Evolutionary conservation across 1,139 yeast genomes (phyloP), one percentile per base, ranked within the genome.

Genomic region (Lodderomyces parapsilosis): DNA sequence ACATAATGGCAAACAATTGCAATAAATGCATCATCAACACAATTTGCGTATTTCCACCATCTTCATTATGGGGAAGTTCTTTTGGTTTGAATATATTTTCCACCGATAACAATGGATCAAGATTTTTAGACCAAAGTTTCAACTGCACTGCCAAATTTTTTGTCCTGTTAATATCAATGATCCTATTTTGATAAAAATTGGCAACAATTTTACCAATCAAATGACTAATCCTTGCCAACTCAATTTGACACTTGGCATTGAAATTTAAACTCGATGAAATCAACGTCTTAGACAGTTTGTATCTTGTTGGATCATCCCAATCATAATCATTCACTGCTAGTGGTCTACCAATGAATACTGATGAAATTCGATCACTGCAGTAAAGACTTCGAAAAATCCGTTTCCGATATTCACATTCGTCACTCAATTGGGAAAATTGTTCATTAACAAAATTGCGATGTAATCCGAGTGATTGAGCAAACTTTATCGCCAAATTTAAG

Each of bases 331-430:
- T 57, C 9, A 74, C 68, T 1, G 66, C 55, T 39, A 72, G 48
- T 3, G 78, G 72, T 33, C 78, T 53, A 2, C 79, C 79, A 37
- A 74, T 49, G 25, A 63, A 58, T 4, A 67, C 54, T 13, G 76
- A 65, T 13, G 68, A 59, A 9, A 70, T 54, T 27, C 76, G 49
- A 48, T 74, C 80, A 45, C 68, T 62, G 10, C 65, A 64, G 47
- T 65, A 74, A 23, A 74, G 54, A 39, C 68, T 61, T 42, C 76
- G 53, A 63, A 73, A 74, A n/a, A 73, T 46, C 34, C 65, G 61
- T 39, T 71, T 60, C 44, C 77, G 58, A 36, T 50, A 48, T 22
- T 49, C 52, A 20, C 45, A 39, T 35, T 54, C 55, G 9, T 42
- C 39, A 2, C 44, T 32, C n/a, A 36, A 20, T 9, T 48, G 37